Evolutionary conservation across 257 asterid genomes (phyloP).

Genomic region (Plantago ovata): DNA sequence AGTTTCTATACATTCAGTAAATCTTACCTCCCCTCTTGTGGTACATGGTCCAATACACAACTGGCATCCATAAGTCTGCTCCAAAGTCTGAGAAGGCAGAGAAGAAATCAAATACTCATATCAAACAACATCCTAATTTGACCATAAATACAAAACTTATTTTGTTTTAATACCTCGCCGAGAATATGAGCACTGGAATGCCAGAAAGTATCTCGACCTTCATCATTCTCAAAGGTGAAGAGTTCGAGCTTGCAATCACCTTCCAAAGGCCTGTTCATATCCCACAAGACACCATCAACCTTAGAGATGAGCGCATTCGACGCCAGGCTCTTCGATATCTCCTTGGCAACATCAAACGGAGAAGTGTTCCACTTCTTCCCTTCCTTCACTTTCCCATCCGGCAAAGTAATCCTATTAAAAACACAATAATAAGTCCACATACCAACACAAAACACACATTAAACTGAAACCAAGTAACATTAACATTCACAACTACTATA

Average conservation of each 20-base stretch:
- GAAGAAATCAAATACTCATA: conserved; percentile 10
- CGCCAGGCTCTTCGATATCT: conserved; percentile 92
- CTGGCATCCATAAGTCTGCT: conserved; percentile 86
- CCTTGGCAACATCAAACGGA: conserved; percentile 82
- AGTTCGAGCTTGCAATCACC: conserved; percentile 79
- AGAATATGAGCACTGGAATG: conserved; percentile 99
- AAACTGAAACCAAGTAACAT: not conserved
- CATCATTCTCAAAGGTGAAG: conserved; percentile 74
- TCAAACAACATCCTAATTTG: not conserved
- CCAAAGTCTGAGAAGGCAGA: conserved; percentile 50
- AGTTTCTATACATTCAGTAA: not conserved
- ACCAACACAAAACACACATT: not conserved
- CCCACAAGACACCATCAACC: conserved; percentile 84
- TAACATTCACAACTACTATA: too few relatives aligned
- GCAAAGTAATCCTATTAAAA: conserved; percentile 53
- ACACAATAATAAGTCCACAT: not conserved
- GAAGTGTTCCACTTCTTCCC: conserved; percentile 89
- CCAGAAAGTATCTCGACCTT: conserved; percentile 97
- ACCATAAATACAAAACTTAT: conserved; percentile 1
- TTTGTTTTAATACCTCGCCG: conserved; percentile 56
- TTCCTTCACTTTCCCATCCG: conserved; percentile 74
- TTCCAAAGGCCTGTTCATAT: conserved; percentile 83
- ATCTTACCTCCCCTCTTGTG: conserved; percentile 83
- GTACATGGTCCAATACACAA: conserved; percentile 95
- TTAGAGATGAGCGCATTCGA: conserved; percentile 76